These are phyloP conservation scores for Boeremia lycopersici DNA, from an alignment of 2,329 filamentous ascomycete species.

Conservation along the genomic window DNA sequence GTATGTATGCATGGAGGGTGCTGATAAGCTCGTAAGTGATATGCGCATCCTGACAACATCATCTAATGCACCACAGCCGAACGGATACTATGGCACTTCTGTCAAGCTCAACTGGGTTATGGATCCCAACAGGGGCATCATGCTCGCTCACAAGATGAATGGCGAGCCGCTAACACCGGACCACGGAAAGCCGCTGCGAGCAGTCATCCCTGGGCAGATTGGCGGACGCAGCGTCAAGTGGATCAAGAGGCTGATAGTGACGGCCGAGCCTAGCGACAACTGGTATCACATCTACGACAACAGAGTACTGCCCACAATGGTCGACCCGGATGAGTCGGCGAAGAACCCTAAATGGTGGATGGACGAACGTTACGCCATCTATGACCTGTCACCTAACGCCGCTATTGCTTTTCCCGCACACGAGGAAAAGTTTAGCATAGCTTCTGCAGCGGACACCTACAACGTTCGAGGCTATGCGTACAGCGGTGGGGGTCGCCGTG, in stretches of 20 bases:
- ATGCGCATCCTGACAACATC: rapidly evolving
- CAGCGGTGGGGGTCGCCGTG: slow-evolving; percentile 80
- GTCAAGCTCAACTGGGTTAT: slow-evolving; percentile 87
- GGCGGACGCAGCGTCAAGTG: slow-evolving; percentile 93
- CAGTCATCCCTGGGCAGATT: slow-evolving; percentile 88
- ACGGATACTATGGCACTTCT: slow-evolving; percentile 87
- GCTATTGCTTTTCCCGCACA: slow-evolving; percentile 81
- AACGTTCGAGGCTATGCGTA: slow-evolving; percentile 83
- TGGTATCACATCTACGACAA: slow-evolving; percentile 98
- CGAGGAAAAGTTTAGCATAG: slow-evolving; percentile 67
- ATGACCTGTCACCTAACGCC: slow-evolving; percentile 87
- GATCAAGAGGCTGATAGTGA: slow-evolving; percentile 81
- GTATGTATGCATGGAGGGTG: slow-evolving; percentile 91
- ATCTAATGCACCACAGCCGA: slow-evolving; percentile 61
- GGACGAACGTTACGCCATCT: slow-evolving; percentile 91
- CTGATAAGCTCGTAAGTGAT: slow-evolving; percentile 70
- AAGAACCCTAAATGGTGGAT: slow-evolving; percentile 78
- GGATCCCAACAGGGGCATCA: slow-evolving; percentile 81
- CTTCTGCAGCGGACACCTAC: slow-evolving; percentile 61
- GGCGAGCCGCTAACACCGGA: slow-evolving; percentile 80
- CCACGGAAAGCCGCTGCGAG: slow-evolving; percentile 82
- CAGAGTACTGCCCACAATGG: slow-evolving; percentile 82
- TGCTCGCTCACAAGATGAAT: slow-evolving; percentile 92
- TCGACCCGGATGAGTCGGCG: slow-evolving; percentile 79
- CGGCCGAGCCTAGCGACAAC: slow-evolving; percentile 80